Evolutionary conservation across 140 eudicot species (phyloP), one percentile per base, ranked within the genome.

Genomic region (Stevia rebaudiana): DNA sequence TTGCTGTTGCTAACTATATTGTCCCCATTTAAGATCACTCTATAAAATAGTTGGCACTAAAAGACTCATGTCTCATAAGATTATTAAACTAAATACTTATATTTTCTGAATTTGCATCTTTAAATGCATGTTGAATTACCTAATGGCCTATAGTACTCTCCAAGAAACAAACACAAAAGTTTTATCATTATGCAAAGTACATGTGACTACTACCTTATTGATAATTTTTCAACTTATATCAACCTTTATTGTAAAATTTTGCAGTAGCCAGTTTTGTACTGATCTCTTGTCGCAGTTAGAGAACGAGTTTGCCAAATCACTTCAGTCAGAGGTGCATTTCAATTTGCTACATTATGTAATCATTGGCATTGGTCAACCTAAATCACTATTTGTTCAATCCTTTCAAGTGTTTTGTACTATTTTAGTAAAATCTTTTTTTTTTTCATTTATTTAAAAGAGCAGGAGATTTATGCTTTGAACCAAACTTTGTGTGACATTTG

Each of bases 191-290:
- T 22, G 35, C 23, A 19, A 8, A 8, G 31, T 12, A 23, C 44
- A 8, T 11, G 6, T 43, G 44, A 43, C 73, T 42, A 21, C 3
- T 25, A 39, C 11, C 21, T 65, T 42, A 37, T 63, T 54, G 39
- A 65, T 36, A 21, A 33, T 16, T 37, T 67, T 37, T 37, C 44
- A 24, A 67, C 31, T 75, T 31, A 36, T 25, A 50, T 21, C 31
- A 44, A 43, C 53, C 44, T 6, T 63, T 16, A 63, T 53, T 13
- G 21, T 71, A 47, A 21, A 67, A 61, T 25, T 71, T 78, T 82
- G 87, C 95, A 87, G 98, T 79, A 78, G 84, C 79, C 98, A 85
- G 66, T 92, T 85, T 65, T 81, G 76, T 76, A 47, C 6, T 46
- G 96, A 92, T 65, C 84, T 92, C 63, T 86, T 82, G 65, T 79